Evolutionary conservation across 2,329 filamentous ascomycete species (phyloP), one percentile per base, ranked within the genome.

Genomic region (Aureobasidium sp.): DNA sequence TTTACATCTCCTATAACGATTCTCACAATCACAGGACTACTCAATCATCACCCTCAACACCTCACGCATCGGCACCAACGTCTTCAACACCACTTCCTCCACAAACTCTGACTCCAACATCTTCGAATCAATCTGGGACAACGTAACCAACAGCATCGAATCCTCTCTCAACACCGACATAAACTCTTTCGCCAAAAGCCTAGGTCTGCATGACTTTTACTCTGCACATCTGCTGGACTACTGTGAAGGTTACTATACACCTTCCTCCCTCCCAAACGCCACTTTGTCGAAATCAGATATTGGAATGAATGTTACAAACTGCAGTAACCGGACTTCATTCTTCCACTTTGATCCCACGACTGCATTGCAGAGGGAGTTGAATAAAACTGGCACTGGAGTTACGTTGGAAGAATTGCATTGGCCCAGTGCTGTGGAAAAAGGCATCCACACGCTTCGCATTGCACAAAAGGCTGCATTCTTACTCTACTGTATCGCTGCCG

Each of bases 201-300:
- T 85, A 16, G 81, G 82, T 41, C 75, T 86, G 39, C 76, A 82
- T 44, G 80, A 86, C 70, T 87, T 82, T 72, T 87, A 87, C 74
- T 80, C 78, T 25, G 76, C 81, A 16, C 83, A 87, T 69, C 68
- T 86, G 61, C 79, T 86, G 72, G 78, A 82, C 69, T 83, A 82
- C 73, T 87, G 85, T 73, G 77, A 74, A 62, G 79, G 79, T 59
- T 74, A 74, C 66, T 81, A 78, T 71, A 73, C 71, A 2, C 77
- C 78, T 16, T 61, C 62, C 8, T 68, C 76, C n/a, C 64, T 75
- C 6, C 66, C 76, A 13, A 80, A 80, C 66, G 72, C 72, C 1
- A 78, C 76, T 2, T 63, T 78, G 51, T 59, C 64, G 0, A 65
- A 69, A 3, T 69, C 69, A 9, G 70, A 76, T 11, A 79, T 81